phyloP scores from a whole-genome alignment of 306 rosid species.

The Fagus sylvatica region DNA sequence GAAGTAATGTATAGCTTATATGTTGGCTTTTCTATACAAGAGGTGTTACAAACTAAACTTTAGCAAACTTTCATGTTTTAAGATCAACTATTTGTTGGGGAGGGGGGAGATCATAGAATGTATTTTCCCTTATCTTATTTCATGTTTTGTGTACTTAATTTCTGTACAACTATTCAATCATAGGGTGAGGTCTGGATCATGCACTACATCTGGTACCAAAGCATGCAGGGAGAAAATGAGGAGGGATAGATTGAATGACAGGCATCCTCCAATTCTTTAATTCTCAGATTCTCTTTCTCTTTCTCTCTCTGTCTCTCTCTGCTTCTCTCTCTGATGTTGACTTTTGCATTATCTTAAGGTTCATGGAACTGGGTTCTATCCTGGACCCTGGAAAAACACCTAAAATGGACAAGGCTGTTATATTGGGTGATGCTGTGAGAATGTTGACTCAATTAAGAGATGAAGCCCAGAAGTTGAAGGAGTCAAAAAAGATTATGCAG shows the following conservation, averaged over 20 bases:
- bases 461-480: conserved; percentile 67
- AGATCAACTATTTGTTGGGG: too few relatives aligned
- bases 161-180: neutral
- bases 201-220: conserved; percentile 56
- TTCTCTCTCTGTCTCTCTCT: conserved; percentile 22
- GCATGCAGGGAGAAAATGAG: conserved; percentile 91
- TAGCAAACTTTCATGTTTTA: too few relatives aligned
- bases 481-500: conserved; percentile 49
- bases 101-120: too few relatives aligned
- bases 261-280: conserved; percentile 43
- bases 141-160: conserved; percentile 9
- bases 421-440: conserved; percentile 73
- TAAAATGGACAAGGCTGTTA: conserved; percentile 74
- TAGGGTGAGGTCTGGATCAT: conserved; percentile 67
- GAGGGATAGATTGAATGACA: conserved; percentile 87
- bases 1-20: too few relatives aligned
- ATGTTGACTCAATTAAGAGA: conserved; percentile 60
- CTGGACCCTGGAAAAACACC: conserved; percentile 77
- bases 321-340: conserved; percentile 38
- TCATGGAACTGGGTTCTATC: conserved; percentile 76
- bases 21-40: too few relatives aligned
- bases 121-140: neutral
- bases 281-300: conserved; percentile 10
- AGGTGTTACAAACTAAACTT: too few relatives aligned
- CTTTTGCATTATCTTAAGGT: conserved; percentile 51